Evolutionary conservation across 306 rosid species (phyloP), one percentile per base, ranked within the genome.

Genomic region (Prunus mume): DNA sequence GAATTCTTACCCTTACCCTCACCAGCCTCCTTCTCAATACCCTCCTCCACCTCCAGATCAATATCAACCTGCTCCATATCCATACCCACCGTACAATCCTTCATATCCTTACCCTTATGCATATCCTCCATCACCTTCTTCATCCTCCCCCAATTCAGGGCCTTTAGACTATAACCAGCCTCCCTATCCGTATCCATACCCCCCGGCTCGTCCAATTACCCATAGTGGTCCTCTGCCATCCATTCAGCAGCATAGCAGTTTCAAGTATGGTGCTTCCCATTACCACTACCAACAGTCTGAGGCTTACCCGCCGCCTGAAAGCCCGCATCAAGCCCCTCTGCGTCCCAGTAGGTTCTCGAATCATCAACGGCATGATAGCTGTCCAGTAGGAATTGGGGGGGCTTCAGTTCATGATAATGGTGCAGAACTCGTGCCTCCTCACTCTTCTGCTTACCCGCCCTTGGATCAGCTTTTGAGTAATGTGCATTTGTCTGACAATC

Each of bases 241-340:
- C 77, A 81, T 77, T 77, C 83, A 84, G 4, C 91, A 83, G 72
- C 84, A 77, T 72, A 61, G 77, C 73, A 94, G 90, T 77, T 89
- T 90, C 43, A 93, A 85, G 73, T 78, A 86, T 74, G 95, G 83
- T 41, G 61, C 90, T 34, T 65, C 91, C 41, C 95, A 67, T 22
- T 75, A 72, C 74, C 86, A 78, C 63, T 78, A 89, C 76, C 90
- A 63, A 68, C 90, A 77, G 76, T 66, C 81, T 1, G 83, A 69
- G 22, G 17, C 76, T 8, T 82, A 88, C 77, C 83, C 86, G 0
- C 55, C 86, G 12, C 76, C 72, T 1, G 91, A 83, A 25, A 79
- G 4, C 43, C 80, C 55, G 15, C 73, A 82, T 1, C 76, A 75
- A 15, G 49, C 0, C 54, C 89, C 88, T 72, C 65, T 67, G 9